A percentile compares a stretch with the other conserved stretches of the same genome.
These are phyloP conservation scores for Komagataea norvegica DNA, from an alignment of 1,139 yeast species.

Conservation along the genomic window DNA sequence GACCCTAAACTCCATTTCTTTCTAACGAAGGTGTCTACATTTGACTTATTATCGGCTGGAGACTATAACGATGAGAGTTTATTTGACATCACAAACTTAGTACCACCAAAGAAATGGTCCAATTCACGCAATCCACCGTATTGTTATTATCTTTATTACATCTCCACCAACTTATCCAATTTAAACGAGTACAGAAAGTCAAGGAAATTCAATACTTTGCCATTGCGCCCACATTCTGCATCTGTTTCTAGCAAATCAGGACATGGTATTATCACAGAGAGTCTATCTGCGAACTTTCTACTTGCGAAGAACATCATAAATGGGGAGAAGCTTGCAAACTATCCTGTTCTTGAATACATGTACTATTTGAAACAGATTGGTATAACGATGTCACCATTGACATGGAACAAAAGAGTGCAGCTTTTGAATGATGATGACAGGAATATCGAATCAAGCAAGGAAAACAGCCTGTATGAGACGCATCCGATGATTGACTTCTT, in stretches of 20 bases:
- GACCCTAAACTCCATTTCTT: conserved; percentile 23
- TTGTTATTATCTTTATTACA: conserved; percentile 24
- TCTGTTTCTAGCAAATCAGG: conserved; percentile 22
- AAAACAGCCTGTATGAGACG: conserved; percentile 16
- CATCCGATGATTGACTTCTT: conserved; percentile 24
- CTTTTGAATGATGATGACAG: conserved; percentile 22
- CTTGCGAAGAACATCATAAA: conserved; percentile 21
- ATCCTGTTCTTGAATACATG: conserved; percentile 23
- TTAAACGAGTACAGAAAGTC: conserved; percentile 21
- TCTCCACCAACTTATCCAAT: conserved; percentile 19
- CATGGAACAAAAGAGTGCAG: conserved; percentile 25
- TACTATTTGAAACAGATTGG: conserved; percentile 26
- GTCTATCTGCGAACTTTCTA: conserved; percentile 21
- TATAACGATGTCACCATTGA: conserved; percentile 26
- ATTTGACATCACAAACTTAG: conserved; percentile 14
- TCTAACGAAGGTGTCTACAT: conserved; percentile 21
- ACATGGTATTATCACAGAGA: conserved; percentile 23
- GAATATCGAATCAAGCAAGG: conserved; percentile 6
- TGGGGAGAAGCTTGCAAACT: conserved; percentile 21
- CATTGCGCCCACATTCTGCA: conserved; percentile 22
- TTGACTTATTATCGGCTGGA: conserved; percentile 21
- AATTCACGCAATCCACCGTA: conserved; percentile 23
- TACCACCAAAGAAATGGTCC: conserved; percentile 18
- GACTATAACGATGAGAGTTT: conserved; percentile 13
- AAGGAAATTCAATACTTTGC: conserved; percentile 15